phyloP scores from a whole-genome alignment of 139 green algal genomes.

The Picochlorum sp. region DNA sequence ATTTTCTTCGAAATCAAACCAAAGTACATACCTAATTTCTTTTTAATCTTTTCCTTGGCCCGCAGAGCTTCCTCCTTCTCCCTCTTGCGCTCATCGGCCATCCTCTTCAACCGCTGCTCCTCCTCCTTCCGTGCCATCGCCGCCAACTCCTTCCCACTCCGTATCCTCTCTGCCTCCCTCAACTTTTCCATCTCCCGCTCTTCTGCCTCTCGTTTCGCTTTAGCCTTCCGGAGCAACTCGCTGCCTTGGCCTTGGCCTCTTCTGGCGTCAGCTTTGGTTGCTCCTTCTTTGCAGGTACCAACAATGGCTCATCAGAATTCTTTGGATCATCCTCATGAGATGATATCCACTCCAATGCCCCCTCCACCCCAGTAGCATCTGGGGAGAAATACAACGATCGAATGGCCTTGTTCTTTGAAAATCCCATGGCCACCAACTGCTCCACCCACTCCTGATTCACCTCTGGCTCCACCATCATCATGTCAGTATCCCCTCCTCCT shows the following conservation, averaged over 20 bases:
- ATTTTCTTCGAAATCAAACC: too few relatives aligned
- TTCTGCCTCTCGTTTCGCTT: constrained; percentile 37
- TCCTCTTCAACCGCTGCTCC: constrained; percentile 55
- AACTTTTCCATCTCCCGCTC: constrained; percentile 52
- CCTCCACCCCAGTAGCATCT: constrained; percentile 47
- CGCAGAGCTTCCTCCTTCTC: constrained; percentile 62
- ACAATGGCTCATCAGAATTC: constrained; percentile 63
- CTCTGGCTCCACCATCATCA: constrained; percentile 53
- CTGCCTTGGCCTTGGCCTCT: constrained; percentile 56
- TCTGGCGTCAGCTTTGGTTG: constrained; percentile 68
- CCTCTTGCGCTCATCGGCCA: constrained; percentile 47
- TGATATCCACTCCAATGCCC: constrained; percentile 64
- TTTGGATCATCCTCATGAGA: constrained; percentile 63
- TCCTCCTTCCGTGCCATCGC: constrained; percentile 65
- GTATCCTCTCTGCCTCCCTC: constrained; percentile 53
- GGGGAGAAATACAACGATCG: constrained; percentile 55
- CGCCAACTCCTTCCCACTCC: constrained; percentile 52
- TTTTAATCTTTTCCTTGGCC: constrained; percentile 55
- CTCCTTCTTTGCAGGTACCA: constrained; percentile 47
- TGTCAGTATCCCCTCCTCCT: not conserved
- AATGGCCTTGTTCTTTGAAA: constrained; percentile 19
- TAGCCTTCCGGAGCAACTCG: constrained; percentile 44
- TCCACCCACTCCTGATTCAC: constrained; percentile 52
- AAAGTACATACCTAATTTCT: constrained; percentile 46
- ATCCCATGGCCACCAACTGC: constrained; percentile 75